Evolutionary conservation across 108 stramenopile species (phyloP), one percentile per base, ranked within the genome.

Genomic region (Skeletonema grethae): DNA sequence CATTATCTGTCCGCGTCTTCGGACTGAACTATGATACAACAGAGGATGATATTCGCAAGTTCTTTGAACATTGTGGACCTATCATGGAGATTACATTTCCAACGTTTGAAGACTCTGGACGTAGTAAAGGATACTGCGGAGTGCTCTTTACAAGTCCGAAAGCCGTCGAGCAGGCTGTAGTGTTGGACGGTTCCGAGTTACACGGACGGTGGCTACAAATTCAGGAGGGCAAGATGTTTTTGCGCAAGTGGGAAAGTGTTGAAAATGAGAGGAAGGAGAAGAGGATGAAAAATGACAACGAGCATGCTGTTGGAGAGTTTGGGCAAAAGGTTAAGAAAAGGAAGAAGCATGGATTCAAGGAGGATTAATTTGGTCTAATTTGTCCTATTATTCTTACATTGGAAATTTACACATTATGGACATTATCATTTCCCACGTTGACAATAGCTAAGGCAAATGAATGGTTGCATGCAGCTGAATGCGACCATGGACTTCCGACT

Each of bases 1-100:
- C 86, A 18, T 60, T 89, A 35, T 89, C 76, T 13, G 70, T 91
- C 12, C 88, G 90, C 9, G 83, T 92, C 16, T 92, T 92, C 76
- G 92, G 92, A n/a, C 61, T 93, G 25, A 87, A 87, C 61, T 93
- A 90, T 65, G 84, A 87, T 5, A 86, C 89, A 6, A 87, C 87
- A 13, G 77, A 88, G 61, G 65, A 82, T 16, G 89, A 93, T 60
- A 67, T 90, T n/a, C 77, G 77, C 4, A 53, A 72, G 1, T 89
- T 86, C 36, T 86, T 93, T 45, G 25, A 77, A 29, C 57, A 84
- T 35, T 86, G 86, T 68, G 87, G 87, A 13, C 65, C 66, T 11
- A 88, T 92, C 50, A 69, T 84, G 31, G 79, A 86, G 20, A 64
- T 92, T 15, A 82, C 79, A 10, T 93, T 93, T 65, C 92, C 92